phyloP scores from a whole-genome alignment of 257 asterid genomes.

The Nicotiana tabacum region DNA sequence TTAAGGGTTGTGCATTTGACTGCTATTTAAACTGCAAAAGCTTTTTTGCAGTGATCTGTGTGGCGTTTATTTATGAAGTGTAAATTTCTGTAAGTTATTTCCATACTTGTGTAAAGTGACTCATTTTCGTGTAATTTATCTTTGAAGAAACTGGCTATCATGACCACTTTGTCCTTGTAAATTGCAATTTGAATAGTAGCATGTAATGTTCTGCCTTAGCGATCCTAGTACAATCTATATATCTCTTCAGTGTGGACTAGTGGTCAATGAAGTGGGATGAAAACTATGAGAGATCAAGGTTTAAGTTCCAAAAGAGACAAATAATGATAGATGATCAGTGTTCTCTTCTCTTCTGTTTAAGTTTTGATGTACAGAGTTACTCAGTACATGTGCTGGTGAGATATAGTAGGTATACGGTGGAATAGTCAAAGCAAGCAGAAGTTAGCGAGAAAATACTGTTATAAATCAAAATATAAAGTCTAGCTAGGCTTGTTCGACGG shows the following conservation, averaged over 20 bases:
- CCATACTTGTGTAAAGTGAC: conserved; percentile 11
- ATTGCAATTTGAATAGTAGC: background rate
- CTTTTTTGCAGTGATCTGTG: conserved; percentile 20
- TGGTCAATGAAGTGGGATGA: no score
- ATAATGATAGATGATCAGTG: no score
- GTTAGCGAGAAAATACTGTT: no score
- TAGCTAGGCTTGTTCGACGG: no score
- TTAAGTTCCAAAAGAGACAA: no score
- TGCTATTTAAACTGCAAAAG: conserved; percentile 22
- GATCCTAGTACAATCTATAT: background rate
- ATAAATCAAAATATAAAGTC: no score
- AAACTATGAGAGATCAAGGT: no score
- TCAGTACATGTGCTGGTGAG: no score
- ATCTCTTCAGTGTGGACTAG: background rate
- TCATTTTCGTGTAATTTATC: conserved; percentile 17
- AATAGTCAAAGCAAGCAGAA: no score
- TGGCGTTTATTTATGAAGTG: conserved; percentile 35
- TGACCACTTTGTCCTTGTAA: background rate
- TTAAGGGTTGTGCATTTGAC: conserved; percentile 23
- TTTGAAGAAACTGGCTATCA: background rate
- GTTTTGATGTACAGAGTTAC: no score
- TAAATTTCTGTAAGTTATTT: conserved; percentile 44
- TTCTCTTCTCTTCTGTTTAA: no score
- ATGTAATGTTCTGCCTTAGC: background rate
- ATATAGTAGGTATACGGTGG: no score